Percentiles rank a stretch among this genome's conserved stretches.
Conservation (phyloP, 2,329 filamentous ascomycete genomes). For the Paraconiothyrium brasiliense region DNA sequence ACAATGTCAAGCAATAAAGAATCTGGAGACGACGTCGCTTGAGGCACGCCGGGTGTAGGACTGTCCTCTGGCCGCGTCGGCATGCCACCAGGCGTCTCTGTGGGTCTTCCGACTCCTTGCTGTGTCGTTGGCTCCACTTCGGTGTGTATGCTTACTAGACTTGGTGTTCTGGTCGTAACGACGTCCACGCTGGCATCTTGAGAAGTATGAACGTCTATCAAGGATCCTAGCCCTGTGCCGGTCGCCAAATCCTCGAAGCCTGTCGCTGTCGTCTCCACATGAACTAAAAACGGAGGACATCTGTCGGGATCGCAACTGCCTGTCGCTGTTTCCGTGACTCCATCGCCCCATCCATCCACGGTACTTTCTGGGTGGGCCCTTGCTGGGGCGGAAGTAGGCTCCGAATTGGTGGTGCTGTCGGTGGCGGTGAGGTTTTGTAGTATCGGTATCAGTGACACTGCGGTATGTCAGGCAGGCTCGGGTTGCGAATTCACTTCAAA, state of each 20-base stretch:
- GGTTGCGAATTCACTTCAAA: background rate
- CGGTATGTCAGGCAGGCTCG: background rate
- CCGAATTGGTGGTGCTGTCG: background rate
- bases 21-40: background rate
- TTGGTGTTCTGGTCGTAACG: slow-evolving; percentile 28
- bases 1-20: slow-evolving; percentile 13
- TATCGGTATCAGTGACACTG: background rate
- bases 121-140: slow-evolving; percentile 13
- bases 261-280: slow-evolving; percentile 1
- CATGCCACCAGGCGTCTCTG: background rate
- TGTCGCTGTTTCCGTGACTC: background rate
- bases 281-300: background rate
- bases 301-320: background rate
- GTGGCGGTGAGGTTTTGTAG: slow-evolving; percentile 3
- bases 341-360: slow-evolving; percentile 1
- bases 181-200: slow-evolving; percentile 18
- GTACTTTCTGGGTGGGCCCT: slow-evolving; percentile 5
- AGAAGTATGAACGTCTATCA: background rate
- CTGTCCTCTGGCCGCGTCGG: background rate
- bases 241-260: slow-evolving; percentile 15
- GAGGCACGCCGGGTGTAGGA: background rate
- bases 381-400: background rate
- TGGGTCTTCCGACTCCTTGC: background rate
- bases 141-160: slow-evolving; percentile 28
- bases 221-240: background rate